Percentiles rank a stretch among this genome's conserved stretches.
Conservation (phyloP, 495 filamentous ascomycete species). For the Penicillium coffeae region DNA sequence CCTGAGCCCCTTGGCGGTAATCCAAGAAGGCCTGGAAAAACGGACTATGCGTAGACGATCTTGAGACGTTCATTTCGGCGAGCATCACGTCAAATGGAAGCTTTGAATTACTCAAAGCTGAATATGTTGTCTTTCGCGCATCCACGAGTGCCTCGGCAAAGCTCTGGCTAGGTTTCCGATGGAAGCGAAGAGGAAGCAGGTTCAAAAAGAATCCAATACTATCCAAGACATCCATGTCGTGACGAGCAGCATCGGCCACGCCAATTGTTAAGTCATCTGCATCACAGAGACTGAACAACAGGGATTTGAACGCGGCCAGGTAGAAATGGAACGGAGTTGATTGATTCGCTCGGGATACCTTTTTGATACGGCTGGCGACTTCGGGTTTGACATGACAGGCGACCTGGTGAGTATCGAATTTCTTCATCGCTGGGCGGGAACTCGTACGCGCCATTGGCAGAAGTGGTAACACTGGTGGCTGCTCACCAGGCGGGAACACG, state of each 20-base stretch:
- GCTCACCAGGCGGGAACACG: constrained; percentile 11
- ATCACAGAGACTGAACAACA: constrained; percentile 17
- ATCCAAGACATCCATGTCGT: constrained; percentile 7
- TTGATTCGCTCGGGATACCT: no score
- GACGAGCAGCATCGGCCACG: constrained; percentile 36
- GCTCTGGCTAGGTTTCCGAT: not conserved
- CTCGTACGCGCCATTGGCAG: constrained; percentile 14
- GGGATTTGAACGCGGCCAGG: constrained; percentile 17
- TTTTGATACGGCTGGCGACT: no score
- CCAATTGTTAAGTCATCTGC: constrained; percentile 35
- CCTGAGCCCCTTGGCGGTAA: constrained; percentile 25
- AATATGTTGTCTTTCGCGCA: not conserved
- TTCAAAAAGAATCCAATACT: constrained; percentile 47
- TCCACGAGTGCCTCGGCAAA: not conserved
- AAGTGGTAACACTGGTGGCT: constrained; percentile 22
- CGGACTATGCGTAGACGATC: constrained; percentile 23
- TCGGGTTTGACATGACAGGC: no score
- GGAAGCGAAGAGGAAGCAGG: constrained; percentile 43
- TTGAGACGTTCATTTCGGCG: constrained; percentile 20
- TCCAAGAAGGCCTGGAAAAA: constrained; percentile 39
- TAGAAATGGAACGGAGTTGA: constrained; percentile 32
- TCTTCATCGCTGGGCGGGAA: not conserved
- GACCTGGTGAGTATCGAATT: constrained; percentile 1
- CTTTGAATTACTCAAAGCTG: constrained; percentile 19
- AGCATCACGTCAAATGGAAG: constrained; percentile 44